Base-by-base conservation (phyloP, 139 green algal genomes). In the Picochlorum costavermella region DNA sequence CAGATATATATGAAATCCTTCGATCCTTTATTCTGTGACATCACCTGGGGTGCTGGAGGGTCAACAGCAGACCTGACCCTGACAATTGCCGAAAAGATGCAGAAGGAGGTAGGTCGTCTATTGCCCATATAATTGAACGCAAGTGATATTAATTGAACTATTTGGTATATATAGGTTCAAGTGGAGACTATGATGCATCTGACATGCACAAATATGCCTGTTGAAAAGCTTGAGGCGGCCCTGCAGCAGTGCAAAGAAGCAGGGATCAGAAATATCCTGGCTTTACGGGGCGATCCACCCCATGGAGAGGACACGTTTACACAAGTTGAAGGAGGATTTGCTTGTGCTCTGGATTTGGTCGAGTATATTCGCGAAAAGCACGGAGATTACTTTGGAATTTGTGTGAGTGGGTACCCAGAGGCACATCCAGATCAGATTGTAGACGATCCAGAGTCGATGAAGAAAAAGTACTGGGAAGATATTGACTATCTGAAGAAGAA, bases 171-270 rank as follows among this genome's bases (percentile, higher is more conserved):
- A 53, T 77, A 97, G 91, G 74, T 98, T 2, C 86, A 87, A 60
- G 81, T 98, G 31, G 89, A 98, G 78, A 97, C 90, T 13, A 98
- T 97, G 88, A 98, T 98, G 92, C 92, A 98, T 77, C 75, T 98
- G 44, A 98, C 92, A 4, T 98, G 92, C 82, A 98, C 92, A 61
- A 98, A 98, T 84, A 98, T 98, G 90, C 85, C 84, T 1, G 68
- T 86, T 46, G 86, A 95, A 48, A 88, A 88, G 69, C 77, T 98
- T 49, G 65, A 90, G n/a, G 67, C 81, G 13, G 90, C 92, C 3
- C 81, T 98, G 23, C 55, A 73, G 53, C 69, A 92, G 80, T 74
- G 87, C 31, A 92, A 94, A 67, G 83, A 89, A 61, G 65, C 65
- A 2, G 92, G 92, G 37, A 84, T 98, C 23, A 74, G 86, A 51